Evolutionary conservation across 768 basidiomycete species (phyloP), one percentile per base, ranked within the genome.

Genomic region (Pisolithus marmoratus): DNA sequence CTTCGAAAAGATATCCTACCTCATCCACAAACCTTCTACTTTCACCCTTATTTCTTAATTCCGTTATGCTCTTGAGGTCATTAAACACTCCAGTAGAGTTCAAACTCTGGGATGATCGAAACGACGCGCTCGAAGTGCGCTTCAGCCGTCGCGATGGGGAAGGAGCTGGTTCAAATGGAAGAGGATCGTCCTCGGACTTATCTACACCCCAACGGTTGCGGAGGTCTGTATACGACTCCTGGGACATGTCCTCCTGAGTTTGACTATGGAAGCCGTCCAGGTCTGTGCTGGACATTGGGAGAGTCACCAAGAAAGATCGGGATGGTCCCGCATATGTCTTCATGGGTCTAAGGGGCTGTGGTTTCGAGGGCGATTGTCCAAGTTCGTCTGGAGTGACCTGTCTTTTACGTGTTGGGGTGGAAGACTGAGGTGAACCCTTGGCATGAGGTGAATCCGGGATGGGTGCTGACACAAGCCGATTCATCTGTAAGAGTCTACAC

Each of bases 181-280:
- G 76, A 15, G 79, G 80, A 52, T 88, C 86, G 56, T 87, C 85
- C 60, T 90, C 90, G 1, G 85, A 84, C 34, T 81, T 74, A 61
- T 91, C 89, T 0, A 92, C 84, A 3, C 89, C 89, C 85, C 85
- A 90, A 19, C 89, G 78, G n/a, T 72, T 70, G 14, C 90, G 82
- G 44, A 92, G 67, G 47, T 85, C 82, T 12, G 80, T 70, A 57
- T 92, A 92, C 0, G 88, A 88, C 60, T 91, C 89, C n/a, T 81
- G 79, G 12, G 72, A 70, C 17, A 76, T 67, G 45, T 79, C 79
- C 22, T 82, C 78, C 23, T 79, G 80, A 8, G 75, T 70, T 22
- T 57, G 45, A 20, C 62, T 62, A 17, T 70, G 67, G 5, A 49
- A n/a, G 42, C 48, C 49, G n/a, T 58, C 46, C 4, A 51, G 23